These are phyloP conservation scores for Zancudomyces culisetae DNA, from an alignment of 371 early-diverging fungal species.

Conservation along the genomic window DNA sequence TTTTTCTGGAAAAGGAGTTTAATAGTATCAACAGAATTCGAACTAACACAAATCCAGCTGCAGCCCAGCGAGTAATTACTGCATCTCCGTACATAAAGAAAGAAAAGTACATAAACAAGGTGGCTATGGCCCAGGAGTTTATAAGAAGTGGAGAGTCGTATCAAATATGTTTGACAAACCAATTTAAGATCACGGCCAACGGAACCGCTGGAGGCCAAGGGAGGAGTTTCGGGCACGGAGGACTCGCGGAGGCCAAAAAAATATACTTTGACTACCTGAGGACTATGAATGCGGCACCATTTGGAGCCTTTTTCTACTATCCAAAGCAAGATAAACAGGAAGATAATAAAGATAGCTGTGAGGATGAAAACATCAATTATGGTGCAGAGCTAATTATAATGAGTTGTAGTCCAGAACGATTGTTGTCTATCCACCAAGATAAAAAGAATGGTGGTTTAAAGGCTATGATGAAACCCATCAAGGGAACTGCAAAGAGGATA, in stretches of 20 bases:
- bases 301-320: slow-evolving; percentile 42
- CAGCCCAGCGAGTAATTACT: neutral
- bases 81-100: neutral
- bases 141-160: slow-evolving; percentile 84
- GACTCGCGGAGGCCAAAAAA: neutral
- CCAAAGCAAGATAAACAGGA: no score
- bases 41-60: neutral
- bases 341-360: no score
- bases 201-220: neutral
- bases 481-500: slow-evolving; percentile 50
- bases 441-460: slow-evolving; percentile 15
- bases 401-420: slow-evolving; percentile 61
- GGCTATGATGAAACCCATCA: slow-evolving; percentile 90
- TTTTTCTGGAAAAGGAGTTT: neutral
- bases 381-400: neutral
- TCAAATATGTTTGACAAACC: slow-evolving; percentile 82
- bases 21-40: neutral
- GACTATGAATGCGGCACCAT: slow-evolving; percentile 71
- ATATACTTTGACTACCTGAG: slow-evolving; percentile 18
- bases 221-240: neutral
- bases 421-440: slow-evolving; percentile 26
- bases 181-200: slow-evolving; percentile 31
- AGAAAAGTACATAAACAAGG: slow-evolving; percentile 37
- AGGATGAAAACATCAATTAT: slow-evolving; percentile 2
- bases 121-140: slow-evolving; percentile 35